Evolutionary conservation across 352 stramenopile species (phyloP), one percentile per base, ranked within the genome.

Genomic region (Pythium folliculosum): DNA sequence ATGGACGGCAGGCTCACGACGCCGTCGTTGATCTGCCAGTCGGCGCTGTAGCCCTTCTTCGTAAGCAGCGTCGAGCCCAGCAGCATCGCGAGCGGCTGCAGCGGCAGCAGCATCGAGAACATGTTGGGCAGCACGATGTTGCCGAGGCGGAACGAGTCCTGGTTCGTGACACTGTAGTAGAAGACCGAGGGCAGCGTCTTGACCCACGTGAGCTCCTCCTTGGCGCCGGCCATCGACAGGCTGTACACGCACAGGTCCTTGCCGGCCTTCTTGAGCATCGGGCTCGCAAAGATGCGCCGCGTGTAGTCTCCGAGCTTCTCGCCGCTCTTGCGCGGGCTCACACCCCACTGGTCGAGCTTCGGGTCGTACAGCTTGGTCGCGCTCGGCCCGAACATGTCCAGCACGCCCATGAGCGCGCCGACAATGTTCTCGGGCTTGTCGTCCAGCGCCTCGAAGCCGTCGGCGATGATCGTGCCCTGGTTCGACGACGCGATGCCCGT

Each of bases 271-370:
- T 65, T 44, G 23, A 80, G 51, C 52, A 56, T 52, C 14, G 51
- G 35, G 53, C 73, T 80, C 22, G 22, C n/a, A 9, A 70, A 66
- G 7, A 70, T 22, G 25, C 73, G 73, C 50, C 70, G 67, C 21
- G 69, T n/a, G 70, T 80, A 80, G 14, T 54, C 56, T n/a, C 25
- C 64, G 17, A 80, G 40, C 7, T 35, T 64, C 53, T 80, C 70
- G 17, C 43, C 60, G 19, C n/a, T 30, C 25, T 40, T 19, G 22
- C 56, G 58, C 4, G 59, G 38, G 21, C 47, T 48, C 21, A 77
- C 51, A 6, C 63, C 64, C 63, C 63, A 80, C 63, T 80, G 73
- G 55, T 80, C 70, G 14, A 80, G 64, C 58, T 80, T 77, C 44
- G 52, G 40, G 57, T 77, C 63, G 61, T 67, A 77, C 1, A 73